Conservation (phyloP, 768 basidiomycete genomes). For the Termitomyces sp. region DNA sequence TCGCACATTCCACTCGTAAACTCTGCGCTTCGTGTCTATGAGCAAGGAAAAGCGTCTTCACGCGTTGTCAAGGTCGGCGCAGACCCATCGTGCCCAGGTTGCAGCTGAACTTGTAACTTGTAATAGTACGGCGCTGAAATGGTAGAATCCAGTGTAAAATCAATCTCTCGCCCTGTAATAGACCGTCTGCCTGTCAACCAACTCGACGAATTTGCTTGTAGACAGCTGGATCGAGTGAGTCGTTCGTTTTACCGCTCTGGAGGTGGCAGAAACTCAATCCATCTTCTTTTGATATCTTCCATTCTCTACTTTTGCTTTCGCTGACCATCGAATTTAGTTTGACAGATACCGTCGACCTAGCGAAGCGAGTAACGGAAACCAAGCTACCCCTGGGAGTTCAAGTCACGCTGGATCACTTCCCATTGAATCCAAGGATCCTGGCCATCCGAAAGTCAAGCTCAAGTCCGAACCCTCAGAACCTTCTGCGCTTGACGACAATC, state of each 20-base stretch:
- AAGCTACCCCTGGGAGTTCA: constrained; percentile 8
- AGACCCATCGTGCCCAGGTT: background rate
- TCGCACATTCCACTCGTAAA: constrained; percentile 68
- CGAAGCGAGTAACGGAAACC: constrained; percentile 14
- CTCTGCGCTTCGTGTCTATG: constrained; percentile 68
- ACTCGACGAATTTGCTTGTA: constrained; percentile 84
- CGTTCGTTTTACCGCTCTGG: background rate
- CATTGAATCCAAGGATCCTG: constrained; percentile 10
- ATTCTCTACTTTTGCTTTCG: no score
- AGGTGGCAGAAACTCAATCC: background rate
- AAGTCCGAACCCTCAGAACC: constrained; percentile 17
- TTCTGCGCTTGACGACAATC: constrained; percentile 10
- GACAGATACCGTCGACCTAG: constrained; percentile 41
- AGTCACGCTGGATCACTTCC: constrained; percentile 2
- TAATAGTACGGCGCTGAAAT: constrained; percentile 81
- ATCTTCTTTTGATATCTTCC: background rate
- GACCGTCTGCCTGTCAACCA: constrained; percentile 70
- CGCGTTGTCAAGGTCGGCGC: constrained; percentile 73
- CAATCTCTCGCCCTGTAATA: constrained; percentile 77
- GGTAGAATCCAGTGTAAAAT: constrained; percentile 79
- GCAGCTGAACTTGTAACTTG: constrained; percentile 17
- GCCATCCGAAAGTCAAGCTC: constrained; percentile 18
- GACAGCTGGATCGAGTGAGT: constrained; percentile 79
- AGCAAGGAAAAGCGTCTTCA: constrained; percentile 78
- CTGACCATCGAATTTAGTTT: constrained; percentile 25